A percentile compares a stretch with the other conserved stretches of the same genome.
phyloP scores from a whole-genome alignment of 2,329 filamentous ascomycete species.

The Microascus cirrosus region DNA sequence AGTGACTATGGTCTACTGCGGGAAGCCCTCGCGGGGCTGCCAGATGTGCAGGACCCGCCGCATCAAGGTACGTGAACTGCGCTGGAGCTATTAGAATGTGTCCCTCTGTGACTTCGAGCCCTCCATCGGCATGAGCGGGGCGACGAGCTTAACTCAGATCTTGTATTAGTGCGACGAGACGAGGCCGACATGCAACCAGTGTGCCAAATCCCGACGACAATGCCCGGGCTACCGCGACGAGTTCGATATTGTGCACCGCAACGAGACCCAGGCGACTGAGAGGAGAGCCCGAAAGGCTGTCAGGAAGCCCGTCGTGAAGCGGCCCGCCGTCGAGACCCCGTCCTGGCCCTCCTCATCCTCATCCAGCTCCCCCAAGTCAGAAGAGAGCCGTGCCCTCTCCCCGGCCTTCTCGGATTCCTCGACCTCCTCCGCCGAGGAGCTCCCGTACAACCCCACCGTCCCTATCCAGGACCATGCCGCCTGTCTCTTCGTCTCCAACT shows the following conservation, averaged over 20 bases:
- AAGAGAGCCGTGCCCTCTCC: conserved; percentile 9
- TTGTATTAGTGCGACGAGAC: conserved; percentile 51
- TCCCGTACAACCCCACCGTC: conserved; percentile 26
- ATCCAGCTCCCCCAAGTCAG: conserved; percentile 8
- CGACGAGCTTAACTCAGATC: background rate
- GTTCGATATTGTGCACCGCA: conserved; percentile 61
- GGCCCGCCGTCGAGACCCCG: background rate
- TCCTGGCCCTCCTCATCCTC: conserved; percentile 5
- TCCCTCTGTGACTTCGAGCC: background rate
- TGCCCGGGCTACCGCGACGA: conserved; percentile 62
- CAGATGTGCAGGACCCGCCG: conserved; percentile 64
- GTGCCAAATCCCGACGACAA: conserved; percentile 48
- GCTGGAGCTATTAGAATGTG: background rate
- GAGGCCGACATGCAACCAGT: conserved; percentile 55
- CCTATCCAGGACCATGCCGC: conserved; percentile 43
- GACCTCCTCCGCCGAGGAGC: conserved; percentile 10
- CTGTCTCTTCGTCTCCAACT: conserved; percentile 51
- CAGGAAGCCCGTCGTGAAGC: conserved; percentile 30
- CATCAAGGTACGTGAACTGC: conserved; percentile 51
- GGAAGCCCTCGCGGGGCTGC: conserved; percentile 57
- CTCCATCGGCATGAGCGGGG: background rate
- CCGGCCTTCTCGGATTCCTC: conserved; percentile 8
- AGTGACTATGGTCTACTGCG: conserved; percentile 49
- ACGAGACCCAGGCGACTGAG: conserved; percentile 59
- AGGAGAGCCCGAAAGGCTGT: conserved; percentile 46